Conservation (phyloP, 176 grass and related monocot genomes). For the maize (Zea mays) region DNA sequence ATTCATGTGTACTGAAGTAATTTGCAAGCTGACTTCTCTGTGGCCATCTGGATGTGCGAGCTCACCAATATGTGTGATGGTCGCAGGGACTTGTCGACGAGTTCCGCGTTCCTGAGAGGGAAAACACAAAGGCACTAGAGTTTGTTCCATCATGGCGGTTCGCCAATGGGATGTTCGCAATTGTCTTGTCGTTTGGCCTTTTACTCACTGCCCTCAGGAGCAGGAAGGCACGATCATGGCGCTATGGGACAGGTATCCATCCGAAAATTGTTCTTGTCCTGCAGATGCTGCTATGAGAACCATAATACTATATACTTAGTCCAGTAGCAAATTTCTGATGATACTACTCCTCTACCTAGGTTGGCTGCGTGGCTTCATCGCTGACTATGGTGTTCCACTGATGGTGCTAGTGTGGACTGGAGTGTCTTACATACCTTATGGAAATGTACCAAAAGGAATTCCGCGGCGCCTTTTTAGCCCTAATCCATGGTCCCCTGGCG, state of each 20-base stretch:
- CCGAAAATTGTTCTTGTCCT: not conserved
- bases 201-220: constrained; percentile 82
- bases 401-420: constrained; percentile 98
- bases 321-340: constrained; percentile 8
- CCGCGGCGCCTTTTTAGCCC: constrained; percentile 93
- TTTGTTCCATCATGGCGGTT: constrained; percentile 82
- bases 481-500: constrained; percentile 97
- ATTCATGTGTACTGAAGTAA: not conserved
- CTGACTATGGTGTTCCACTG: constrained; percentile 93
- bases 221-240: constrained; percentile 97
- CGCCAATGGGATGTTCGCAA: constrained; percentile 93
- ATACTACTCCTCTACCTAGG: constrained; percentile 44
- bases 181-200: constrained; percentile 92
- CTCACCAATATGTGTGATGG: constrained; percentile 29
- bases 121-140: constrained; percentile 59
- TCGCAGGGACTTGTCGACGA: constrained; percentile 85
- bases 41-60: not conserved
- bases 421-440: constrained; percentile 81
- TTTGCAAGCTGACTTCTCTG: constrained; percentile 8
- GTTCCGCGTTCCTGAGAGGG: constrained; percentile 73
- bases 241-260: constrained; percentile 77
- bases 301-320: not conserved
- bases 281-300: constrained; percentile 12
- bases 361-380: constrained; percentile 85
- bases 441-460: constrained; percentile 77